These are phyloP conservation scores for Penicillium decumbens DNA, from an alignment of 2,329 filamentous ascomycete genomes.

Conservation along the genomic window DNA sequence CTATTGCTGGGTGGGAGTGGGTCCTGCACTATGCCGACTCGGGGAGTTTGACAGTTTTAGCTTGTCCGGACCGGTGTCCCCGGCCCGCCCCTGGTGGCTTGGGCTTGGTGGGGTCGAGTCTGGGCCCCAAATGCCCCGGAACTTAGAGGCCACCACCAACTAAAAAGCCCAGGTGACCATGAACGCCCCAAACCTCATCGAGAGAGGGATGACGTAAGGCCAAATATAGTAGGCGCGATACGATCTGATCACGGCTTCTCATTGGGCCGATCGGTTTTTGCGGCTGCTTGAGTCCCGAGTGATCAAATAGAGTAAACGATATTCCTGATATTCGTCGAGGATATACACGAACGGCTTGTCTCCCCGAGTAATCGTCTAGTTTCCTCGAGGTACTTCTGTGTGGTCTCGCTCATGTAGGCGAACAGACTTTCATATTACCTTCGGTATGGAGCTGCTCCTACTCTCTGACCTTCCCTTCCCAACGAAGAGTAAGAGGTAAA, in stretches of 20 bases:
- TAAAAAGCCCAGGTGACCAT: neutral
- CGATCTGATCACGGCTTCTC: conserved; percentile 15
- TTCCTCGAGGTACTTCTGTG: conserved; percentile 10
- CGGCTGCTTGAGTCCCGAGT: conserved; percentile 14
- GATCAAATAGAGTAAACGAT: conserved; percentile 22
- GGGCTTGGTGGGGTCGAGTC: conserved; percentile 2
- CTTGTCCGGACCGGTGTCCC: conserved; percentile 18
- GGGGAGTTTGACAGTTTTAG: conserved; percentile 21
- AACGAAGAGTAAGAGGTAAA: neutral
- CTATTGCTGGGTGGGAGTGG: neutral
- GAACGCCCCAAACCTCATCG: neutral
- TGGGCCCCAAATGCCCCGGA: neutral
- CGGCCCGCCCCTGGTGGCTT: conserved; percentile 12
- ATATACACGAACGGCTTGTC: conserved; percentile 7
- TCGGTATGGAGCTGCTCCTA: conserved; percentile 7
- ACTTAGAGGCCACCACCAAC: neutral
- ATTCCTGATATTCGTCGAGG: conserved; percentile 8
- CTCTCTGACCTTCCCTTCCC: neutral
- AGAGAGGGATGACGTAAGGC: conserved; percentile 11
- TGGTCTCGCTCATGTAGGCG: conserved; percentile 8
- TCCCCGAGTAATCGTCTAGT: neutral
- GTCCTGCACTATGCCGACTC: neutral
- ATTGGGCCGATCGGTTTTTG: conserved; percentile 22
- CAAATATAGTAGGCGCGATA: conserved; percentile 10
- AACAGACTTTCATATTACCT: conserved; percentile 8